phyloP scores from a whole-genome alignment of 257 asterid species.

The Salvia hispanica region DNA sequence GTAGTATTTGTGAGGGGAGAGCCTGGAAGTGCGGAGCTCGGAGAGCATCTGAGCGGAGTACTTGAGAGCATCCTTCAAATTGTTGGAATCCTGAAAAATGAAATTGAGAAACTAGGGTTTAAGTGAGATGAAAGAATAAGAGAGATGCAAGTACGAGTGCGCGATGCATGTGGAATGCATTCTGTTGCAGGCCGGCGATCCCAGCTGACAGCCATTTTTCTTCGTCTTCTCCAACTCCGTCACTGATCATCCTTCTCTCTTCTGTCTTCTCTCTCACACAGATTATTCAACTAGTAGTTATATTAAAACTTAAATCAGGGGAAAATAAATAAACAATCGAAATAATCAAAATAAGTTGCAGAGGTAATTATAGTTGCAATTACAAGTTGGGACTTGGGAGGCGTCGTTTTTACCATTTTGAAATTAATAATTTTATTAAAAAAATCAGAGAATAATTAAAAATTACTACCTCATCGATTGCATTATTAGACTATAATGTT shows the following conservation, averaged over 20 bases:
- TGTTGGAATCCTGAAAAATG: constrained; percentile 72
- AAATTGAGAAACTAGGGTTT: constrained; percentile 48
- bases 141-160: constrained; percentile 65
- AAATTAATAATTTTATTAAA: no score
- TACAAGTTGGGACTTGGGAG: no score
- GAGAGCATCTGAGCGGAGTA: constrained; percentile 99
- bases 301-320: no score
- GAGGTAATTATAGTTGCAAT: no score
- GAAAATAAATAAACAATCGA: no score
- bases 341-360: no score
- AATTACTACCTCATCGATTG: no score
- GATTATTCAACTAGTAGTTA: no score
- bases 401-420: no score
- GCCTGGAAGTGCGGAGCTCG: constrained; percentile 96
- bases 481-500: no score
- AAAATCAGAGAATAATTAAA: no score
- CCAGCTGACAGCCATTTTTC: constrained; percentile 97
- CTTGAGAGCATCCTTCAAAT: constrained; percentile 93
- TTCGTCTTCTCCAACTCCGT: constrained; percentile 81
- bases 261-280: constrained; percentile 29
- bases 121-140: constrained; percentile 1
- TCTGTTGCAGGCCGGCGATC: constrained; percentile 96
- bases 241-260: constrained; percentile 58
- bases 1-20: constrained; percentile 97
- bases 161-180: constrained; percentile 97